These are phyloP conservation scores for Fusarium continuum DNA, from an alignment of 2,329 filamentous ascomycete species.

Conservation along the genomic window DNA sequence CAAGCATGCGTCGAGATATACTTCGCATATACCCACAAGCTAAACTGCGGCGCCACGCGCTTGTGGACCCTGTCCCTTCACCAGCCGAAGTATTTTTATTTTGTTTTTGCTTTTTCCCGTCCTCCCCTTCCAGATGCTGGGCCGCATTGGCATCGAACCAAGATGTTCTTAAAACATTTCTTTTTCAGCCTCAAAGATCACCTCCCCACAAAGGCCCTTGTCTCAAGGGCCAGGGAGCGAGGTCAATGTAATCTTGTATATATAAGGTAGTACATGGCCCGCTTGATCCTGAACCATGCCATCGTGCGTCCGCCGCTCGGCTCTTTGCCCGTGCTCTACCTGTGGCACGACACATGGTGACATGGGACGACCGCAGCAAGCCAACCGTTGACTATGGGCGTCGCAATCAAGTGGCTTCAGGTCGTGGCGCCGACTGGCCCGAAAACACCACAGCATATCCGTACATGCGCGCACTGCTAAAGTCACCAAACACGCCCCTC, in stretches of 20 bases:
- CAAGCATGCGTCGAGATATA: slow-evolving; percentile 29
- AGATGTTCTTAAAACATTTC: slow-evolving; percentile 26
- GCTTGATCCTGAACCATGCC: slow-evolving; percentile 16
- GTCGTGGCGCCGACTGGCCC: slow-evolving; percentile 32
- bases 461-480: neutral
- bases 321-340: slow-evolving; percentile 25
- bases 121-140: slow-evolving; percentile 36
- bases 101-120: slow-evolving; percentile 24
- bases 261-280: too few relatives aligned
- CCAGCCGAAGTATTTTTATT: neutral
- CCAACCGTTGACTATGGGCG: slow-evolving; percentile 26
- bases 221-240: slow-evolving; percentile 2
- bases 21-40: slow-evolving; percentile 28
- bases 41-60: slow-evolving; percentile 35
- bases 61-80: slow-evolving; percentile 37
- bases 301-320: slow-evolving; percentile 23
- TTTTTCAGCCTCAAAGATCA: slow-evolving; percentile 41
- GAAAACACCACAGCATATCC: slow-evolving; percentile 12
- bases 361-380: slow-evolving; percentile 34
- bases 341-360: slow-evolving; percentile 42
- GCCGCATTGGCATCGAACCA: slow-evolving; percentile 36
- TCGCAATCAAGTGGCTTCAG: slow-evolving; percentile 33
- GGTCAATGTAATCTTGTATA: slow-evolving; percentile 4
- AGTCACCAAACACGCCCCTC: slow-evolving; percentile 25
- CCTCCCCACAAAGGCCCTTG: slow-evolving; percentile 24